Conservation (phyloP, 2,329 filamentous ascomycete species). For the Fusarium oligoseptatum region DNA sequence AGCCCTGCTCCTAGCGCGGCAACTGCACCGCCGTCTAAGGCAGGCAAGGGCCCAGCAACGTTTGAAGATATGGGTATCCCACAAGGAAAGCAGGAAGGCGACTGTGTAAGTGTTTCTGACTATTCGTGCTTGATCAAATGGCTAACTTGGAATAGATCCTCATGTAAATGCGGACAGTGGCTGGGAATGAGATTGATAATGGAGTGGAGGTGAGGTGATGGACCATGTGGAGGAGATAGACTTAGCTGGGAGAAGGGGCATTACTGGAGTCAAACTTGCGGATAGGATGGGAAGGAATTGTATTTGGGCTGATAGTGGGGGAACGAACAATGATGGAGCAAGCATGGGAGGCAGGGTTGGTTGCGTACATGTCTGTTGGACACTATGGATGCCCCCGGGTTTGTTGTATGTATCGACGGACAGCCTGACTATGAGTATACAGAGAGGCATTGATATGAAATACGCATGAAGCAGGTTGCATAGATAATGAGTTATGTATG, state of each 20-base stretch:
- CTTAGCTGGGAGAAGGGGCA: conserved; percentile 25
- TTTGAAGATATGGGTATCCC: conserved; percentile 99
- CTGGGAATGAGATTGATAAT: neutral
- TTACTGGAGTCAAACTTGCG: conserved; percentile 37
- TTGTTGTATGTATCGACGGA: conserved; percentile 23
- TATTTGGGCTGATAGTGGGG: conserved; percentile 22
- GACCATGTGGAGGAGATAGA: conserved; percentile 20
- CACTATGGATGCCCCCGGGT: conserved; percentile 27
- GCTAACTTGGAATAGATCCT: conserved; percentile 40
- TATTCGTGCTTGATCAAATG: neutral
- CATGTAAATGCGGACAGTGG: conserved; percentile 38
- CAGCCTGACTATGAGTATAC: conserved; percentile 25
- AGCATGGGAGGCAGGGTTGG: conserved; percentile 13
- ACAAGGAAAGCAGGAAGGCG: conserved; percentile 82
- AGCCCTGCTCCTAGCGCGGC: conserved; percentile 50
- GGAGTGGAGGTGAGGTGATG: conserved; percentile 2
- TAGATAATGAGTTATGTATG: conserved; percentile 17
- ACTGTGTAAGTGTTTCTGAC: conserved; percentile 78
- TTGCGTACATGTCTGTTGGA: conserved; percentile 21
- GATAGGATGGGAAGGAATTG: conserved; percentile 37
- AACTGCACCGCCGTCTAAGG: conserved; percentile 55
- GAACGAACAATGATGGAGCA: conserved; percentile 18
- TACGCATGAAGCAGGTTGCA: neutral
- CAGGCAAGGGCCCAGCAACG: conserved; percentile 85
- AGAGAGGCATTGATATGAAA: conserved; percentile 22